These are phyloP conservation scores for Russula brevipes DNA, from an alignment of 768 basidiomycete species.

Conservation along the genomic window DNA sequence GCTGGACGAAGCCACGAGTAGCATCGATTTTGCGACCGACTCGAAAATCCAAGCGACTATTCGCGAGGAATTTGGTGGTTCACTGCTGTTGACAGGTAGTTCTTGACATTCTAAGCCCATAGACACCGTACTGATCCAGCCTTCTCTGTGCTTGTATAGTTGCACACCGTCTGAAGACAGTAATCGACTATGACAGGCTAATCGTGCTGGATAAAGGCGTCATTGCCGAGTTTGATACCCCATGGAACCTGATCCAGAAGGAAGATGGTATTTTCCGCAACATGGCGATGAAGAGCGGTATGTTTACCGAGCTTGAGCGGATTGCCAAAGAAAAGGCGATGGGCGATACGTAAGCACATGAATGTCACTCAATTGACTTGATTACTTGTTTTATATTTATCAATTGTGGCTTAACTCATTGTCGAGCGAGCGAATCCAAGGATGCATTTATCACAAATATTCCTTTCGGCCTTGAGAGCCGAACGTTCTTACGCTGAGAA, in stretches of 20 bases:
- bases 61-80: slow-evolving; percentile 74
- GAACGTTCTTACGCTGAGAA: neutral
- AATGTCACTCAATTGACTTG: neutral
- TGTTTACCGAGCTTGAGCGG: slow-evolving; percentile 54
- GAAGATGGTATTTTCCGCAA: slow-evolving; percentile 46
- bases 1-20: slow-evolving; percentile 80
- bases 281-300: slow-evolving; percentile 60
- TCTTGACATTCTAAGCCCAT: slow-evolving; percentile 30
- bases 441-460: neutral
- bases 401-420: neutral
- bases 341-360: neutral
- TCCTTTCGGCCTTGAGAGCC: neutral
- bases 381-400: slow-evolving; percentile 1
- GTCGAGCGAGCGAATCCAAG: neutral
- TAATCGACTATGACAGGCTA: slow-evolving; percentile 77
- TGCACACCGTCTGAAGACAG: slow-evolving; percentile 69
- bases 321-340: slow-evolving; percentile 44
- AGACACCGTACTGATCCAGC: neutral
- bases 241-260: slow-evolving; percentile 43
- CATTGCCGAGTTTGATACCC: slow-evolving; percentile 48
- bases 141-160: slow-evolving; percentile 42
- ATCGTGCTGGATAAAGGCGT: slow-evolving; percentile 72
- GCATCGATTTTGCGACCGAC: slow-evolving; percentile 84
- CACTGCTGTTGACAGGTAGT: slow-evolving; percentile 64
- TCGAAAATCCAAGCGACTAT: slow-evolving; percentile 88